phyloP scores from a whole-genome alignment of 1,284 basidiomycete genomes.

The Tilletia setariae region DNA sequence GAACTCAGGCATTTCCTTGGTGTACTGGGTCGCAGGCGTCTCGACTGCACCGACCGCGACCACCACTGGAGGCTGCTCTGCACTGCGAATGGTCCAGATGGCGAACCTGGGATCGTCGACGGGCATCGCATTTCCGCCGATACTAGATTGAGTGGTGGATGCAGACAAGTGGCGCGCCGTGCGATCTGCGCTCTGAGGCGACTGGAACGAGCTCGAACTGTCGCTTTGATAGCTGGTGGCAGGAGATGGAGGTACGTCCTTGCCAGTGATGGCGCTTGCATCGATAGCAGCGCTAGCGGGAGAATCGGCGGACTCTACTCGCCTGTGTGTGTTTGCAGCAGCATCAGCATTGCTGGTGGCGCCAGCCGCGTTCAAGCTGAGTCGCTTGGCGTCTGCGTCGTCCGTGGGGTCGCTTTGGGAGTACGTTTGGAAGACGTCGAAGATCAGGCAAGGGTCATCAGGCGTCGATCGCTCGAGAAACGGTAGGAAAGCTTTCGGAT shows the following conservation, averaged over 20 bases:
- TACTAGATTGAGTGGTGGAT: slow-evolving; percentile 2
- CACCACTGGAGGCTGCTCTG: slow-evolving; percentile 22
- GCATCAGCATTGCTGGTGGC: not conserved
- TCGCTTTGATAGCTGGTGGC: too few relatives aligned
- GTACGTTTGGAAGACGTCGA: slow-evolving; percentile 13
- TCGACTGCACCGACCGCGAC: slow-evolving; percentile 21
- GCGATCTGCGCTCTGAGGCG: not conserved
- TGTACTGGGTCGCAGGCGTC: slow-evolving; percentile 19
- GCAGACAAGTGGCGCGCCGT: not conserved
- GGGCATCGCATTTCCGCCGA: not conserved
- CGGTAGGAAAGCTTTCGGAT: not conserved
- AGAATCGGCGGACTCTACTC: not conserved
- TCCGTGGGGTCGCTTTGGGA: not conserved
- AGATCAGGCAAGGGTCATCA: slow-evolving; percentile 1
- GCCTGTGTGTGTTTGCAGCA: not conserved
- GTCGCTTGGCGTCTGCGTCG: slow-evolving; percentile 4
- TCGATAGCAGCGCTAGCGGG: too few relatives aligned
- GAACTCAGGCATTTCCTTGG: slow-evolving; percentile 7
- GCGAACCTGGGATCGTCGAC: slow-evolving; percentile 41
- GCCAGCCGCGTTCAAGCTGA: slow-evolving; percentile 1
- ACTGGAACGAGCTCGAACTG: too few relatives aligned
- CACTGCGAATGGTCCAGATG: slow-evolving; percentile 36
- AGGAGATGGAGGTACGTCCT: not conserved
- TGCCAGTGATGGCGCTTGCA: not conserved
- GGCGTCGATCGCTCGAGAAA: not conserved